phyloP scores from a whole-genome alignment of 345 rosid genomes.

The Salix brachista region DNA sequence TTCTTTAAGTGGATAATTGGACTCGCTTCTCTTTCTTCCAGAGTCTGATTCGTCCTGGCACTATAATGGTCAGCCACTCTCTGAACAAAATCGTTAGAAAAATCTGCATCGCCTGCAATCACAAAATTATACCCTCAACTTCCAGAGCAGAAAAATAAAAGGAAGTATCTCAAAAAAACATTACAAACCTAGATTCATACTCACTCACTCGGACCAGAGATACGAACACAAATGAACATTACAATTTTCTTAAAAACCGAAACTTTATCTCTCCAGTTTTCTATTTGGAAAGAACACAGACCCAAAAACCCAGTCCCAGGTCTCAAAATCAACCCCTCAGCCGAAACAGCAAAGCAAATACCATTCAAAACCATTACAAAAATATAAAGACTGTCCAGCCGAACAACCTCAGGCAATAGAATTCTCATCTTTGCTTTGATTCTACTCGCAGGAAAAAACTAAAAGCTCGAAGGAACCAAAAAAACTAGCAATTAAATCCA shows the following conservation, averaged over 20 bases:
- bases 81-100: constrained; percentile 42
- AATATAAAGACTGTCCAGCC: background rate
- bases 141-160: background rate
- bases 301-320: background rate
- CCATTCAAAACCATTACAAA: background rate
- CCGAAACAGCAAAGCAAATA: background rate
- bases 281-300: background rate
- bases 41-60: constrained; percentile 90
- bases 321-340: background rate
- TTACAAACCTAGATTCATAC: background rate
- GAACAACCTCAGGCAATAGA: background rate
- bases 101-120: constrained; percentile 50
- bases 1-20: constrained; percentile 94
- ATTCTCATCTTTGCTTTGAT: background rate
- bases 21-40: constrained; percentile 97
- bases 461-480: background rate
- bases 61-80: constrained; percentile 95
- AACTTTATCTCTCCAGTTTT: background rate
- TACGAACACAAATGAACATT: background rate
- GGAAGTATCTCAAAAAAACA: too few relatives aligned
- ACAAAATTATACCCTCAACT: constrained; percentile 3
- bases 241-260: background rate
- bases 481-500: constrained; percentile 6
- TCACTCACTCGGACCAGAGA: background rate
- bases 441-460: background rate